These are phyloP conservation scores for Plantago major DNA, from an alignment of 257 asterid genomes.

Conservation along the genomic window DNA sequence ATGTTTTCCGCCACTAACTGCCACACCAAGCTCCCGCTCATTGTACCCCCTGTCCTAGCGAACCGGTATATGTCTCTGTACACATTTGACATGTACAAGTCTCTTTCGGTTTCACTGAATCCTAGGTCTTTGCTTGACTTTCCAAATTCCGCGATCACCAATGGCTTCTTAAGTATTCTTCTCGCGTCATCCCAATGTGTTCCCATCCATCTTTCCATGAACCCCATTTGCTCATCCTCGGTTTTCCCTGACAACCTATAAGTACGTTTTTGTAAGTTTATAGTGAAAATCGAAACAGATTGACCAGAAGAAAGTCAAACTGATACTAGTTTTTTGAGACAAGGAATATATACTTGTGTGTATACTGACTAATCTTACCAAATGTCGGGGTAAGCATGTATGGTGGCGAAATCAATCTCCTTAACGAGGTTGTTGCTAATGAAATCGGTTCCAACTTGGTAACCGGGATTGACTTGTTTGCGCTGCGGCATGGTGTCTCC, in stretches of 20 bases:
- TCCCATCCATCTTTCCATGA: slow-evolving; percentile 65
- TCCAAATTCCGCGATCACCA: slow-evolving; percentile 64
- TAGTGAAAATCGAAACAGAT: too few species aligned
- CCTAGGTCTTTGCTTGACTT: slow-evolving; percentile 58
- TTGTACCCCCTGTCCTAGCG: slow-evolving; percentile 62
- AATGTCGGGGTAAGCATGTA: slow-evolving; percentile 63
- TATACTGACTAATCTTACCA: slow-evolving; percentile 22
- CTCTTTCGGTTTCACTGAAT: slow-evolving; percentile 31
- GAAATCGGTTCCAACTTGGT: slow-evolving; percentile 74
- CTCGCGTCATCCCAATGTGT: slow-evolving; percentile 62
- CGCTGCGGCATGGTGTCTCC: slow-evolving; percentile 59
- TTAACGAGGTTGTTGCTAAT: slow-evolving; percentile 41
- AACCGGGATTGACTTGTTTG: slow-evolving; percentile 58
- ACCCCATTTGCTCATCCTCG: slow-evolving; percentile 50
- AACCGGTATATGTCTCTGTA: slow-evolving; percentile 40
- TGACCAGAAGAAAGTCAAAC: too few species aligned
- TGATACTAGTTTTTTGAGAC: too few species aligned
- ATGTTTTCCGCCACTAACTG: slow-evolving; percentile 62
- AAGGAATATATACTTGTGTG: too few species aligned
- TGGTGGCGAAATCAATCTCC: slow-evolving; percentile 63
- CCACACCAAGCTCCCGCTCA: slow-evolving; percentile 77
- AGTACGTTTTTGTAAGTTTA: too few species aligned
- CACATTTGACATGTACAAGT: slow-evolving; percentile 40
- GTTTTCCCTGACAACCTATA: slow-evolving; percentile 48
- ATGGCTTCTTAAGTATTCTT: slow-evolving; percentile 54